Base-by-base conservation (phyloP, 75 land plant species). In the Cunninghamia lanceolata region DNA sequence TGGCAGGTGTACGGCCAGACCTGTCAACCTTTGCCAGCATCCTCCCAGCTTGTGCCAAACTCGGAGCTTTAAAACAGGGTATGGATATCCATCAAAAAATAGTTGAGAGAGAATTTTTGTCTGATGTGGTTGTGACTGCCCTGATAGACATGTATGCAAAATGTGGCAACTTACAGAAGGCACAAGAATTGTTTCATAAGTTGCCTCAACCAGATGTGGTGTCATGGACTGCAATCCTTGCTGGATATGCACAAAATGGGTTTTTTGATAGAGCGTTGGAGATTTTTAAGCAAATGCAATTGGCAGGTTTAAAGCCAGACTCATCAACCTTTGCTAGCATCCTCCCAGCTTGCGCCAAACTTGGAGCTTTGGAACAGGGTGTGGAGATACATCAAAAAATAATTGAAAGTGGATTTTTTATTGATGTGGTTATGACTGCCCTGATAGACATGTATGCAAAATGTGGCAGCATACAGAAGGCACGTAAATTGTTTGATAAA, bases 141-240 rank as follows among this genome's bases (percentile, higher is more conserved):
- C 86, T 94, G 21, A 59, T 93, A 38, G 91, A 92, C 85, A 88
- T 91, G 80, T 94, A 91, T 84, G 88, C 89, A 0, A 94, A 89
- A 82, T 83, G 13, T 81, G 93, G 93, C 3, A 9, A 21, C 10
- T n/a, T 94, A 43, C 86, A n/a, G 28, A 68, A 15, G 17, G 89
- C 94, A n/a, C 71, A 86, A 9, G 36, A 68, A 39, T 86, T 91
- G 82, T 82, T 94, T 84, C 91, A 94, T 84, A 66, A 66, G 85
- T 89, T 92, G n/a, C 15, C 88, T 82, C 28, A 84, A 6, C 90
- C 88, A 84, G 93, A 94, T 84, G 84, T 90, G 87, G 89, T 92
- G 25, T 84, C 90, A 8, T 94, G 94, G 93, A 94, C 90, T 85
- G 90, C 93, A 11, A 85, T 94, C 74, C 35, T 92, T 47, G 82